Percentiles rank a stretch among this genome's conserved stretches.
phyloP scores from a whole-genome alignment of 2,329 filamentous ascomycete genomes.

The Aotearoamyces nothofagi region DNA sequence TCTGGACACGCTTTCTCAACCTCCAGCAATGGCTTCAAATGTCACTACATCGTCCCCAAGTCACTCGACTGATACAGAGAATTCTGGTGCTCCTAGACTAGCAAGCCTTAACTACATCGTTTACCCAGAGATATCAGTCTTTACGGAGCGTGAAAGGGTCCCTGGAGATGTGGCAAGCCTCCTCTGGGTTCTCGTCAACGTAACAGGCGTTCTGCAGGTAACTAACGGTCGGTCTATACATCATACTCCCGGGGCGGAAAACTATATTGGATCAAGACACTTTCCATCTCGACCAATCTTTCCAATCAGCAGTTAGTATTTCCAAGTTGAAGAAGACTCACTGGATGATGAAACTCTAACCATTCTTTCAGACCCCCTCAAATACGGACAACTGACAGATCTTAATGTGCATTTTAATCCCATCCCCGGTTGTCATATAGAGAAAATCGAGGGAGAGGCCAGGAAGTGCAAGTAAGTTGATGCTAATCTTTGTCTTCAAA shows the following conservation, averaged over 20 bases:
- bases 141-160: too few relatives aligned
- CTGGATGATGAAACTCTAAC: conserved; percentile 10
- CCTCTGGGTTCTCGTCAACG: too few relatives aligned
- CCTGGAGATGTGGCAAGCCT: too few relatives aligned
- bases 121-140: too few relatives aligned
- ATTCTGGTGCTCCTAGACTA: not conserved
- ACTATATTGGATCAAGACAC: too few relatives aligned
- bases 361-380: conserved; percentile 3
- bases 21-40: not conserved
- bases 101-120: not conserved
- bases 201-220: too few relatives aligned
- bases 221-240: too few relatives aligned
- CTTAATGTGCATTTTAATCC: not conserved
- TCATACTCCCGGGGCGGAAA: too few relatives aligned
- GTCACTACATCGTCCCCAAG: not conserved
- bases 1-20: not conserved
- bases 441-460: not conserved
- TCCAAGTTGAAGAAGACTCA: conserved; percentile 1
- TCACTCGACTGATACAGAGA: too few relatives aligned
- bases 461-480: not conserved
- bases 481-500: not conserved
- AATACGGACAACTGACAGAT: not conserved
- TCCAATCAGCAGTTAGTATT: conserved; percentile 1
- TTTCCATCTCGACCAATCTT: too few relatives aligned
- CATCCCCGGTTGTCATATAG: not conserved